phyloP scores from a whole-genome alignment of 2,329 filamentous ascomycete species.

The Phaeosphaeria sp. region DNA sequence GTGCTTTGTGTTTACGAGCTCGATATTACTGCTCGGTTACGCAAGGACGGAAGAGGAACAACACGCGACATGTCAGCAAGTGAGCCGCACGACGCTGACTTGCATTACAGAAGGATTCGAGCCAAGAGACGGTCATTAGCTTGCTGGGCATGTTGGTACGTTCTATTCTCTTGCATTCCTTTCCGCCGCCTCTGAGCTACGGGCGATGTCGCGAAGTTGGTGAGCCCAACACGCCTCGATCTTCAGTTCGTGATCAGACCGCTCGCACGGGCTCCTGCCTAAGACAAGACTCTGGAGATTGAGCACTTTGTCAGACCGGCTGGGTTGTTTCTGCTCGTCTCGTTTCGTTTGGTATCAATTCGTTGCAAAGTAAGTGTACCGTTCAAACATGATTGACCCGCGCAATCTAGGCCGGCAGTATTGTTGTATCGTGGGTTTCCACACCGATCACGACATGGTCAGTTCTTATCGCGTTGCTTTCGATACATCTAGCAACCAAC shows the following conservation, averaged over 20 bases:
- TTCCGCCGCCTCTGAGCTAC: background rate
- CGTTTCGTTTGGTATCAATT: too few species aligned
- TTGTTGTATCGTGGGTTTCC: slow-evolving; percentile 79
- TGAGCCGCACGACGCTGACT: slow-evolving; percentile 26
- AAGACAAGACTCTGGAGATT: slow-evolving; percentile 3
- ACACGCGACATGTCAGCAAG: slow-evolving; percentile 23
- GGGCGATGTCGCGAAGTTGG: background rate
- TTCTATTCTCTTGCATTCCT: slow-evolving; percentile 10
- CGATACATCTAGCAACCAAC: slow-evolving; percentile 82
- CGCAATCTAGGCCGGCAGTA: slow-evolving; percentile 67
- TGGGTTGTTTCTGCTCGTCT: slow-evolving; percentile 3
- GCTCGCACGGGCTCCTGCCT: slow-evolving; percentile 2
- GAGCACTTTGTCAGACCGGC: slow-evolving; percentile 6
- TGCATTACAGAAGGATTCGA: slow-evolving; percentile 74
- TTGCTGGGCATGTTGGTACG: slow-evolving; percentile 80
- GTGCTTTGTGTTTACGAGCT: slow-evolving; percentile 16
- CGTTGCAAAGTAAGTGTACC: slow-evolving; percentile 2
- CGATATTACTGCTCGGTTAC: slow-evolving; percentile 13
- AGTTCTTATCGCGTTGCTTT: slow-evolving; percentile 73
- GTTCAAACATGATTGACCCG: slow-evolving; percentile 21
- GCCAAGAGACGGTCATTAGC: slow-evolving; percentile 92
- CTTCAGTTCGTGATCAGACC: background rate
- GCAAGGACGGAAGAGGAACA: slow-evolving; percentile 5
- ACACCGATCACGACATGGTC: slow-evolving; percentile 75
- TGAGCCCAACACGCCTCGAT: background rate